Conservation (phyloP, 306 rosid species). For the Vigna angularis region DNA sequence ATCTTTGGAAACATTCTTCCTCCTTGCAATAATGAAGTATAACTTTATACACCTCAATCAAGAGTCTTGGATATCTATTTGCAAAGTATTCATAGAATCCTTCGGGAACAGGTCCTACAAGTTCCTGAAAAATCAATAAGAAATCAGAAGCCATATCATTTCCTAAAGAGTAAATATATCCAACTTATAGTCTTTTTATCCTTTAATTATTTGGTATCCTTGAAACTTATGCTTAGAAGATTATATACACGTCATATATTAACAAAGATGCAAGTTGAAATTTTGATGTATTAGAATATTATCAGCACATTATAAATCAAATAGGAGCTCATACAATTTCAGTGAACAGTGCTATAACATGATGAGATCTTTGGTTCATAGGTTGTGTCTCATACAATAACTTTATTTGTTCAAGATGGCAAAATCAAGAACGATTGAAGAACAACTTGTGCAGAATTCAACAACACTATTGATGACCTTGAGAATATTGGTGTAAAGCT, state of each 20-base stretch:
- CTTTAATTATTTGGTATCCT: neutral
- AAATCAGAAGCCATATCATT: slow-evolving; percentile 30
- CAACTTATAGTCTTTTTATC: slow-evolving; percentile 7
- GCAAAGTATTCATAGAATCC: slow-evolving; percentile 72
- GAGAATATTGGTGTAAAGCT: too few relatives aligned
- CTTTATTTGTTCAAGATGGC: too few relatives aligned
- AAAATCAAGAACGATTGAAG: too few relatives aligned
- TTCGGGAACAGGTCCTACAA: slow-evolving; percentile 69
- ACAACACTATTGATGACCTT: too few relatives aligned
- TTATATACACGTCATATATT: neutral
- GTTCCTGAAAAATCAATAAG: slow-evolving; percentile 46
- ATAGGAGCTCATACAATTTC: neutral
- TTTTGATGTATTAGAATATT: neutral
- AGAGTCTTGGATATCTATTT: slow-evolving; percentile 68
- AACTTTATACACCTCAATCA: slow-evolving; percentile 71
- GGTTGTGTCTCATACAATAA: too few relatives aligned
- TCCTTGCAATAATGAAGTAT: slow-evolving; percentile 54
- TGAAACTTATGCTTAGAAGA: neutral
- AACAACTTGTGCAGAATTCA: too few relatives aligned
- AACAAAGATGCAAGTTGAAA: slow-evolving; percentile 3
- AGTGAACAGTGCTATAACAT: neutral
- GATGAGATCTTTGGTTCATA: too few relatives aligned
- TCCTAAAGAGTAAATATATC: slow-evolving; percentile 3
- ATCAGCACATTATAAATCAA: neutral
- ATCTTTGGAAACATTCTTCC: slow-evolving; percentile 64